Evolutionary conservation across 2,329 filamentous ascomycete genomes (phyloP), one percentile per base, ranked within the genome.

Genomic region (Diaporthe vaccinii): DNA sequence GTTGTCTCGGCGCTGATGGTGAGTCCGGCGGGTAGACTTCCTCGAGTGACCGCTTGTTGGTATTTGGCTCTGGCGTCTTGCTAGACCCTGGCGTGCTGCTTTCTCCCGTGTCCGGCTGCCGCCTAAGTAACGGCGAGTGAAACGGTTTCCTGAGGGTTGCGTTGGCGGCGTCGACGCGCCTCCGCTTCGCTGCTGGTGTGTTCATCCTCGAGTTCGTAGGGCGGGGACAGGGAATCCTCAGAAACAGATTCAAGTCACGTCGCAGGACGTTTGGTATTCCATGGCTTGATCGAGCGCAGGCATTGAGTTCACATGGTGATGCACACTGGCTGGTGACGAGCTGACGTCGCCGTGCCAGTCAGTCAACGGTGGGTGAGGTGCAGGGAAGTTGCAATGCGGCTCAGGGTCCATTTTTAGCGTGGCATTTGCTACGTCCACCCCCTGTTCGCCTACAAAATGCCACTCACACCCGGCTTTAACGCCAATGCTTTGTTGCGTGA

Each of bases 91-190:
- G 67, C 6, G 67, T 70, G 5, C 36, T 36, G 10, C 51, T 46
- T 17, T 34, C 46, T 15, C 58, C 58, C 7, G 41, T 14, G 17
- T 25, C 22, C 15, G 70, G 22, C 49, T 71, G 69, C 28, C 79
- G 78, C 44, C 65, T 78, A 49, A 82, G 77, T 49, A 82, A 62
- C 3, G 93, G 93, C 61, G 93, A 94, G 78, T 92, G 92, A 85
- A 95, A 95, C 0, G 93, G 93, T 80, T 92, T 93, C 77, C 89
- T 88, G 65, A 94, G 88, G 9, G 89, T 89, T n/a, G 86, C 87
- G 31, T 87, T 84, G 53, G 90, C 88, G 59, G 88, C 85, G 75
- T 92, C 88, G 77, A 93, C 84, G 78, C 91, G 90, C 76, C 92
- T 91, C 68, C 91, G 90, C 85, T 94, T 94, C 74, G 86, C 86